These are phyloP conservation scores for Primulina tabacum DNA, from an alignment of 257 asterid genomes.

Conservation along the genomic window DNA sequence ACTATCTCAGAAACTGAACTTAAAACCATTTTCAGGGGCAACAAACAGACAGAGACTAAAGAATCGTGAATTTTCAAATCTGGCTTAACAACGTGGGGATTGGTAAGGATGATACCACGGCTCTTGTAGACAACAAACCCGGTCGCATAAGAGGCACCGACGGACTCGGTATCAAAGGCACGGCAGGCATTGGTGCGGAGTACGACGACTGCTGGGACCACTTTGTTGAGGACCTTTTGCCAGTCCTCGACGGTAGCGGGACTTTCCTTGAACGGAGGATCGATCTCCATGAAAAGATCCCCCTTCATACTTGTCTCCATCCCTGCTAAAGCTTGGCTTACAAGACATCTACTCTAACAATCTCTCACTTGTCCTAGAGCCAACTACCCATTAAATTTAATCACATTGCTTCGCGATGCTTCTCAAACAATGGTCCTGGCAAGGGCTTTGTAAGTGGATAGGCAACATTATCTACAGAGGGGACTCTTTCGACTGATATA, in stretches of 20 bases:
- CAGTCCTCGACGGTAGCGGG: slow-evolving; percentile 84
- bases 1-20: slow-evolving; percentile 7
- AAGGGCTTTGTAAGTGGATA: no score
- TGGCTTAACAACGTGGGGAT: slow-evolving; percentile 93
- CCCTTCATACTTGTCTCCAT: slow-evolving; percentile 70
- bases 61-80: slow-evolving; percentile 34
- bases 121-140: slow-evolving; percentile 87
- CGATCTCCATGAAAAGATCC: slow-evolving; percentile 83
- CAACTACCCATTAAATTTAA: no score
- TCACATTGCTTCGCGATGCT: no score
- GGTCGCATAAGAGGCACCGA: slow-evolving; percentile 90
- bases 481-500: no score
- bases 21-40: slow-evolving; percentile 1
- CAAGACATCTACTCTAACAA: no score
- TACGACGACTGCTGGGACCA: slow-evolving; percentile 95
- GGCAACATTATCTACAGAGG: no score
- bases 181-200: slow-evolving; percentile 94
- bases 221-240: slow-evolving; percentile 78
- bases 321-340: slow-evolving; percentile 52
- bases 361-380: no score
- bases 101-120: slow-evolving; percentile 92
- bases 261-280: slow-evolving; percentile 72
- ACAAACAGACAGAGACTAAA: background rate
- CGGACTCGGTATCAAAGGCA: slow-evolving; percentile 88
- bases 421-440: no score